Base-by-base conservation (phyloP, 257 asterid species). In the Mentha longifolia region DNA sequence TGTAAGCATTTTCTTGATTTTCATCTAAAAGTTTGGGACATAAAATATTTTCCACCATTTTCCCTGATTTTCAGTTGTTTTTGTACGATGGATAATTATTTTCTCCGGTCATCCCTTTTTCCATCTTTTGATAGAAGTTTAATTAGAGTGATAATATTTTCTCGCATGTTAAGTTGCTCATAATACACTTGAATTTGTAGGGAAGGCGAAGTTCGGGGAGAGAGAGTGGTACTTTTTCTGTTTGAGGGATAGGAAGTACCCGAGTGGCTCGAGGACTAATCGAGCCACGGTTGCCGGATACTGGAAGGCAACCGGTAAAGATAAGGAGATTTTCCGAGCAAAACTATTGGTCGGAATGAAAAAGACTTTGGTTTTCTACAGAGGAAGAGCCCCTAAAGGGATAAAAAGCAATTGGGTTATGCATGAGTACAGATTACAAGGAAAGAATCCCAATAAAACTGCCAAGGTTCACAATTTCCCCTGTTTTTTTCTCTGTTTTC, bases 221-320 rank as follows among this genome's bases (percentile, higher is more conserved):
- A 82, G 80, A 8, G 96, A 89, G 57, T 89, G 96, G 96, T 86
- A 89, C 19, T 88, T 86, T 55, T 89, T 86, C 76, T 86, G 89
- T 35, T 16, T 83, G 15, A 89, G 76, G 43, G 93, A 89, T 46
- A 75, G 81, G 70, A 89, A 89, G 80, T 89, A 89, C 54, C 93
- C 96, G 9, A 85, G 86, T 6, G 93, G 93, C 0, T 74, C 71
- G 64, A 85, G 96, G 76, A 78, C 91, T 20, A 89, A 89, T 55
- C 75, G 96, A 73, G 96, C 96, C 0, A 89, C 96, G 13, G 77
- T 72, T 13, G 79, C 88, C 0, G 93, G 96, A 30, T 89, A 89
- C 61, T 86, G 96, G 96, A 89, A 86, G 83, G 96, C 93, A 0
- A 89, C 96, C 9, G 96, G 96, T 7, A 89, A 83, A 69, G 96